Percentiles rank a stretch among this genome's conserved stretches.
These are phyloP conservation scores for Podila epicladia DNA, from an alignment of 192 early-diverging fungal species.

Conservation along the genomic window DNA sequence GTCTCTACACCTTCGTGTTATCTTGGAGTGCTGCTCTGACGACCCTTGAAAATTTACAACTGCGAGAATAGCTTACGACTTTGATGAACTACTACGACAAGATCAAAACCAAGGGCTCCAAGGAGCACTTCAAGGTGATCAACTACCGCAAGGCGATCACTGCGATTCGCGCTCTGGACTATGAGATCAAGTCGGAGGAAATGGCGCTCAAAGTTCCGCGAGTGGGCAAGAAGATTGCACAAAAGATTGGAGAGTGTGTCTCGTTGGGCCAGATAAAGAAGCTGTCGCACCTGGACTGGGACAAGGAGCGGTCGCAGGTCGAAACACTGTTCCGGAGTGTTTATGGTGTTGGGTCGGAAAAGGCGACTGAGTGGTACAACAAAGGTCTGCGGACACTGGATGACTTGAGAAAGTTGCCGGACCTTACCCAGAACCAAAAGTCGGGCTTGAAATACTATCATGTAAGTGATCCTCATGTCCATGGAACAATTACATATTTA, in stretches of 20 bases:
- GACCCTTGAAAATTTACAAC: not conserved
- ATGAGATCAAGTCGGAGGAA: conserved; percentile 49
- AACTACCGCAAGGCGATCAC: conserved; percentile 51
- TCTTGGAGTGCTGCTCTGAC: not conserved
- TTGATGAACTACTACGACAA: conserved; percentile 41
- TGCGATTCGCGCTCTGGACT: conserved; percentile 42
- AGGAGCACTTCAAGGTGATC: conserved; percentile 46
- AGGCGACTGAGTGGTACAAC: conserved; percentile 44
- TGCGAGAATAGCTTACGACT: conserved; percentile 18
- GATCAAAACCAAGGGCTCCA: conserved; percentile 26
- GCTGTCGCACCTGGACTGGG: conserved; percentile 42
- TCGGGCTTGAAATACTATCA: conserved; percentile 34
- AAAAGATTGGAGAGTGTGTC: conserved; percentile 47
- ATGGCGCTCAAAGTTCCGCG: conserved; percentile 46
- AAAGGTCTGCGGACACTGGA: conserved; percentile 34
- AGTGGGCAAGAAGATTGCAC: conserved; percentile 47
- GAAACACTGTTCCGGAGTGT: conserved; percentile 36
- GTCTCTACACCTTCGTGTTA: not conserved
- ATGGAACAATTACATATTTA: not conserved
- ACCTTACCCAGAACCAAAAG: conserved; percentile 37
- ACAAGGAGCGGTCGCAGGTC: conserved; percentile 20
- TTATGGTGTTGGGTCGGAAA: conserved; percentile 41
- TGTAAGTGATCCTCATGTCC: conserved; percentile 11
- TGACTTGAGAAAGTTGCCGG: conserved; percentile 24
- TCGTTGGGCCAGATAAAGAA: conserved; percentile 42